Evolutionary conservation across 345 rosid genomes (phyloP), one percentile per base, ranked within the genome.

Genomic region (Stellera chamaejasme): DNA sequence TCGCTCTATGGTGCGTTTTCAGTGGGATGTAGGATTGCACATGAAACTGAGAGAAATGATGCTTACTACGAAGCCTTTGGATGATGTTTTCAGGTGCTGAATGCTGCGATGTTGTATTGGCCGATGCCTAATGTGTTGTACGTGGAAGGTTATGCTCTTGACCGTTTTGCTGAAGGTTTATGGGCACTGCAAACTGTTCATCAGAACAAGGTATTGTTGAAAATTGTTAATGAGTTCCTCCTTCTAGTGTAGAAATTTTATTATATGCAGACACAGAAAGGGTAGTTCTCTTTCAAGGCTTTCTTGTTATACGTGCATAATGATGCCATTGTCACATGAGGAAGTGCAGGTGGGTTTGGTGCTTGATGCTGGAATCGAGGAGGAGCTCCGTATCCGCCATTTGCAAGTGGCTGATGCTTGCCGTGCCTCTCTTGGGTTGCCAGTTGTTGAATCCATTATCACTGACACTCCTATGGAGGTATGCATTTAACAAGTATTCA

Each of bases 351-450:
- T 82, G 43, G 89, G 89, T 23, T 63, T 82, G 75, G 78, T 82
- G 68, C 81, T 82, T 65, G 89, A 82, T 66, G 60, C 74, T 54
- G 85, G 79, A 43, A 75, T 82, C 25, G 89, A 79, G 65, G 78
- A 79, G 66, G 77, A 73, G 60, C 83, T 79, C 41, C 77, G 62
- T 27, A 61, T 79, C 13, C 78, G 78, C 10, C 81, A 82, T 57
- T 77, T 82, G 69, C 89, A 82, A 66, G 85, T 73, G 13, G 81
- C 79, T 73, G 89, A 82, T 77, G 85, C 83, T 10, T 52, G 83
- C 11, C 67, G 89, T 61, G 89, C 89, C 73, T 82, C 89, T n/a
- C 89, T 82, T 59, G 89, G 89, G 23, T 71, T 82, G 72, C 83
- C 85, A 13, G 70, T 82, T 67, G 58, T 75, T 62, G 85, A 79